Percentiles rank a stretch among this genome's conserved stretches.
phyloP scores from a whole-genome alignment of 305 asterid species.

The Caryopteris hybrid region DNA sequence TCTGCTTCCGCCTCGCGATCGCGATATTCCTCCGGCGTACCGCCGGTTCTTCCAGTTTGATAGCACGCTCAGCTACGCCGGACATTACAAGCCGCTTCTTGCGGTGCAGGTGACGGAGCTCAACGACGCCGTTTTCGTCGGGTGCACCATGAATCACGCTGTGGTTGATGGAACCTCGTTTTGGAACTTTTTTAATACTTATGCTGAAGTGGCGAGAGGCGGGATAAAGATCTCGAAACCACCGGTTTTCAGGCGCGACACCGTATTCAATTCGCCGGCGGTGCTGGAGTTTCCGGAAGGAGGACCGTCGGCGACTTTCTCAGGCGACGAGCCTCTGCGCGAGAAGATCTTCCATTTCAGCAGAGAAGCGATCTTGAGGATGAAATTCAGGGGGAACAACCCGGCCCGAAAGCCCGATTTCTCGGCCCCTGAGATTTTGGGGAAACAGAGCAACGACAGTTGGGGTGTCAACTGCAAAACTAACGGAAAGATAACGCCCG shows the following conservation, averaged over 20 bases:
- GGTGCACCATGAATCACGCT: constrained; percentile 75
- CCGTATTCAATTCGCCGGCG: constrained; percentile 64
- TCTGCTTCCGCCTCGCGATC: constrained; percentile 32
- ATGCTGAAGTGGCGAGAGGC: constrained; percentile 60
- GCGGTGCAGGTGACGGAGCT: constrained; percentile 85
- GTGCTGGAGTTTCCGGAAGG: constrained; percentile 53
- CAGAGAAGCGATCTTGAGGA: constrained; percentile 52
- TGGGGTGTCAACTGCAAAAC: constrained; percentile 31
- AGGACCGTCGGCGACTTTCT: constrained; percentile 80
- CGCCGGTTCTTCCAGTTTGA: constrained; percentile 66
- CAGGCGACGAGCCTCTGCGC: constrained; percentile 68
- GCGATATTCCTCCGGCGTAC: constrained; percentile 50
- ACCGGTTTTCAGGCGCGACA: constrained; percentile 58
- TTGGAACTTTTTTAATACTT: constrained; percentile 89
- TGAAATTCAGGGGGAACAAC: constrained; percentile 55
- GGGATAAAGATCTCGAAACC: constrained; percentile 36
- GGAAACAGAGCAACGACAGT: constrained; percentile 36
- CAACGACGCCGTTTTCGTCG: constrained; percentile 63
- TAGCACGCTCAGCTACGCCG: constrained; percentile 66
- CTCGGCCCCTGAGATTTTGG: constrained; percentile 25
- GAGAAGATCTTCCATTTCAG: constrained; percentile 75
- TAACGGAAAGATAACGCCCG: constrained; percentile 41
- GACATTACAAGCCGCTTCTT: constrained; percentile 55
- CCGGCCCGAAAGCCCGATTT: constrained; percentile 21
- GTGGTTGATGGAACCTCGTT: constrained; percentile 91